These are phyloP conservation scores for Comarum palustre DNA, from an alignment of 306 rosid species.

Conservation along the genomic window DNA sequence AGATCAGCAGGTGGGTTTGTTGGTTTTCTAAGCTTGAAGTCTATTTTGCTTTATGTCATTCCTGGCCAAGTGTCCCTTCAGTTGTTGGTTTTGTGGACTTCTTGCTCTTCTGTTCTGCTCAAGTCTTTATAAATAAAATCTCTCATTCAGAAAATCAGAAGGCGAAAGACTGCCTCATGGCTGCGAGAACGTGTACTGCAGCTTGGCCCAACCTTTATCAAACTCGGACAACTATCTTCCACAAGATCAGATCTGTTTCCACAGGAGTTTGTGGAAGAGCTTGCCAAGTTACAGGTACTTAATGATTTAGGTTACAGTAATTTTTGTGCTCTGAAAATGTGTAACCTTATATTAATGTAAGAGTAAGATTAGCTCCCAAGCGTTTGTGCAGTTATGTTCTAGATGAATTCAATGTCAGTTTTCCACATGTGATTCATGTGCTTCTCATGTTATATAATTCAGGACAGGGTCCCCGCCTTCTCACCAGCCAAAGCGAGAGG, in stretches of 20 bases:
- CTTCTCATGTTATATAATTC: constrained; percentile 29
- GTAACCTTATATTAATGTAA: neutral
- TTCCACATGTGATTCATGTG: neutral
- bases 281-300: constrained; percentile 77
- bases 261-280: constrained; percentile 82
- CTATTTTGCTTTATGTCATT: constrained; percentile 3
- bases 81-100: constrained; percentile 22
- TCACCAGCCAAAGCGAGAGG: constrained; percentile 70
- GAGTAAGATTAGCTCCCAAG: neutral
- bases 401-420: constrained; percentile 6
- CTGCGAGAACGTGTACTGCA: constrained; percentile 77
- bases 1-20: constrained; percentile 63
- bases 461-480: constrained; percentile 94
- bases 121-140: constrained; percentile 7
- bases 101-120: constrained; percentile 16
- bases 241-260: constrained; percentile 94
- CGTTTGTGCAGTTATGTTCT: neutral
- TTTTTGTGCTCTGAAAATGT: neutral
- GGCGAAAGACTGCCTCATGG: constrained; percentile 78
- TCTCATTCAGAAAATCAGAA: constrained; percentile 58
- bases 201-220: constrained; percentile 92
- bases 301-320: neutral
- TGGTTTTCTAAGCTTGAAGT: constrained; percentile 26
- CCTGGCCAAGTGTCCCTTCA: constrained; percentile 3
- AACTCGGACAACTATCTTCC: constrained; percentile 89